Percentiles rank a stretch among this genome's conserved stretches.
Evolutionary conservation across 768 basidiomycete species (phyloP).

Genomic region (Russula griseocarnosa): DNA sequence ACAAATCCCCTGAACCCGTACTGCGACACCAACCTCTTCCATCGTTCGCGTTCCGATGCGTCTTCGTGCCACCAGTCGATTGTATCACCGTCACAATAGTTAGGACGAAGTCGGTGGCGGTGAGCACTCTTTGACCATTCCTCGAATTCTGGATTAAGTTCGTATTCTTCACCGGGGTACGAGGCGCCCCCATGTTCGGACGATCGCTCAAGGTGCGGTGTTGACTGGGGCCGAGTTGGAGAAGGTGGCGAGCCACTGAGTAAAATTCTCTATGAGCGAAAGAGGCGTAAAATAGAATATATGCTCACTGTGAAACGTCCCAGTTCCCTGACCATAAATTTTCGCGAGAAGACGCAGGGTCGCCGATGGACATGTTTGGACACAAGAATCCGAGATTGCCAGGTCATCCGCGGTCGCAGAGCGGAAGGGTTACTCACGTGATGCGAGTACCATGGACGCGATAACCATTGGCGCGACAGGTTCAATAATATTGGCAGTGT

Average conservation of each 20-base stretch:
- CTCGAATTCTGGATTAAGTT: constrained; percentile 20
- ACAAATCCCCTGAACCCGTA: constrained; percentile 55
- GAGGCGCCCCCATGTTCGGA: neutral
- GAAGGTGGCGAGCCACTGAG: constrained; percentile 5
- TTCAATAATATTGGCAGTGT: too few species aligned
- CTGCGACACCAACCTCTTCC: constrained; percentile 46
- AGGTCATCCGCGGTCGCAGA: neutral
- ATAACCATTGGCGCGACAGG: too few species aligned
- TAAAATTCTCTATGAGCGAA: neutral
- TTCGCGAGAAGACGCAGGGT: constrained; percentile 7
- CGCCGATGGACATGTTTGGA: constrained; percentile 4
- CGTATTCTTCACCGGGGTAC: constrained; percentile 21
- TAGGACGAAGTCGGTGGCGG: constrained; percentile 23
- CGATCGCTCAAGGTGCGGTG: neutral
- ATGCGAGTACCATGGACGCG: neutral
- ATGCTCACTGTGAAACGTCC: constrained; percentile 4
- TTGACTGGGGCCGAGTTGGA: neutral
- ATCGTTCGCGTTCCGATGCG: constrained; percentile 54
- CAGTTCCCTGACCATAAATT: constrained; percentile 8
- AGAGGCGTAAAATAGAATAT: neutral
- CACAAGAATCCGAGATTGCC: neutral
- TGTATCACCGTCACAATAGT: constrained; percentile 55
- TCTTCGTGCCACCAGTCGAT: constrained; percentile 72
- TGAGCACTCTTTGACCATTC: constrained; percentile 27
- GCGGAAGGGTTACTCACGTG: neutral